These are phyloP conservation scores for Cladosporium sp. DNA, from an alignment of 2,329 filamentous ascomycete species.

Conservation along the genomic window DNA sequence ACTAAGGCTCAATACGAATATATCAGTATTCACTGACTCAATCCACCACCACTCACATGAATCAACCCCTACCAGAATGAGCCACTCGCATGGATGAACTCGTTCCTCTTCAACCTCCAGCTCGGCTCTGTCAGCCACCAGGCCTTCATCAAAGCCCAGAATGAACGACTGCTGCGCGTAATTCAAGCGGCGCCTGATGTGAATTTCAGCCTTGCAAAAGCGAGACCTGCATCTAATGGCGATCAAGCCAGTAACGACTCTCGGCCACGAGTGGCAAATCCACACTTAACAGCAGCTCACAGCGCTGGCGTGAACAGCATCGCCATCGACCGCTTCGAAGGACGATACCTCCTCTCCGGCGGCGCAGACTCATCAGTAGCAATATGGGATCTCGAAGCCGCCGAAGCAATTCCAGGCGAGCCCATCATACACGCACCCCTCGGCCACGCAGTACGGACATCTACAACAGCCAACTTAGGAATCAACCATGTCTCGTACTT, in stretches of 20 bases:
- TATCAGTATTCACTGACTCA: no score
- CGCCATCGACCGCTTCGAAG: conserved; percentile 76
- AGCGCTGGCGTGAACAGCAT: conserved; percentile 73
- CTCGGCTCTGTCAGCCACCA: conserved; percentile 61
- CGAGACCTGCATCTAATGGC: neutral
- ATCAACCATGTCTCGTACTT: conserved; percentile 75
- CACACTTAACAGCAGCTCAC: conserved; percentile 55
- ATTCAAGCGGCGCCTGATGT: conserved; percentile 57
- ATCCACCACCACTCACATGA: no score
- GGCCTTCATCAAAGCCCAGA: conserved; percentile 61
- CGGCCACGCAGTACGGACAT: conserved; percentile 36
- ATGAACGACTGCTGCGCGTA: conserved; percentile 61
- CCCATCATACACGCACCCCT: conserved; percentile 39
- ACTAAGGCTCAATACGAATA: no score
- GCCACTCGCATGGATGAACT: conserved; percentile 54
- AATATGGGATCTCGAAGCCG: conserved; percentile 77
- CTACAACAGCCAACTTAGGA: conserved; percentile 58
- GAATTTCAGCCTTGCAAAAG: neutral
- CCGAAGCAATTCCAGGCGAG: conserved; percentile 21
- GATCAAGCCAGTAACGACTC: neutral
- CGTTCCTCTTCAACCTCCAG: conserved; percentile 70
- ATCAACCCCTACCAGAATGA: neutral
- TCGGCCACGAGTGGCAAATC: conserved; percentile 19
- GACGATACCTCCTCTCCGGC: conserved; percentile 73
- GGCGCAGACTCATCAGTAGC: conserved; percentile 80